phyloP scores from a whole-genome alignment of 139 green algal genomes.

The Closterium sp. region DNA sequence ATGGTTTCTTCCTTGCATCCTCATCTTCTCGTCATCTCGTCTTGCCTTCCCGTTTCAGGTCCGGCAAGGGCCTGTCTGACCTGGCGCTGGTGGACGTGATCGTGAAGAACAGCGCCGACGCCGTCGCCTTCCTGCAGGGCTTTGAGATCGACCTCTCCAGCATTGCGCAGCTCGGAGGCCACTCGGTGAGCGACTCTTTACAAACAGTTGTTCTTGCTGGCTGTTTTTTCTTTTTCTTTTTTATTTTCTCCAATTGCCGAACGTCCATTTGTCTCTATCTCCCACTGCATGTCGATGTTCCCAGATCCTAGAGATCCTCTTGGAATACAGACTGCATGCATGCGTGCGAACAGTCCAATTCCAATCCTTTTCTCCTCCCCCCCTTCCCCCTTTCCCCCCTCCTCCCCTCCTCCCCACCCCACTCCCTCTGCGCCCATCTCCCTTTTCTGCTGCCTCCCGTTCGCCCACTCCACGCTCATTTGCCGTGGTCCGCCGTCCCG shows the following conservation, averaged over 20 bases:
- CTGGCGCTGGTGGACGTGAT: slow-evolving; percentile 31
- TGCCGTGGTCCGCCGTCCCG: background rate
- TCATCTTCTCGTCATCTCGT: too few species aligned
- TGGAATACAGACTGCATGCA: too few species aligned
- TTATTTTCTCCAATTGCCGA: too few species aligned
- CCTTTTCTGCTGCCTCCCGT: background rate
- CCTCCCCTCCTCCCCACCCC: too few species aligned
- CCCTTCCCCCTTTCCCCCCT: too few species aligned
- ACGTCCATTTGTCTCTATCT: too few species aligned
- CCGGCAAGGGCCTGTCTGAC: slow-evolving; percentile 19
- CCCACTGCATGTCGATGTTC: too few species aligned
- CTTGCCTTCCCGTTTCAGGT: background rate
- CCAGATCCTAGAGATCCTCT: too few species aligned
- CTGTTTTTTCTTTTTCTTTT: too few species aligned
- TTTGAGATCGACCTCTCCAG: slow-evolving; percentile 35
- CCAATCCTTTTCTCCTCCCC: too few species aligned
- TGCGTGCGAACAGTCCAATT: too few species aligned
- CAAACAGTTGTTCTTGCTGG: background rate
- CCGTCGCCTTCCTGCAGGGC: slow-evolving; percentile 26
- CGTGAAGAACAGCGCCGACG: slow-evolving; percentile 23
- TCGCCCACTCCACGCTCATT: background rate
- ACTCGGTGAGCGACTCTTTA: background rate
- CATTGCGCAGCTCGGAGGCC: background rate
- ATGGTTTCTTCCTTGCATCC: background rate
- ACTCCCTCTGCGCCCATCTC: background rate